These are phyloP conservation scores for Mariannaea sp. DNA, from an alignment of 2,329 filamentous ascomycete genomes.

Conservation along the genomic window DNA sequence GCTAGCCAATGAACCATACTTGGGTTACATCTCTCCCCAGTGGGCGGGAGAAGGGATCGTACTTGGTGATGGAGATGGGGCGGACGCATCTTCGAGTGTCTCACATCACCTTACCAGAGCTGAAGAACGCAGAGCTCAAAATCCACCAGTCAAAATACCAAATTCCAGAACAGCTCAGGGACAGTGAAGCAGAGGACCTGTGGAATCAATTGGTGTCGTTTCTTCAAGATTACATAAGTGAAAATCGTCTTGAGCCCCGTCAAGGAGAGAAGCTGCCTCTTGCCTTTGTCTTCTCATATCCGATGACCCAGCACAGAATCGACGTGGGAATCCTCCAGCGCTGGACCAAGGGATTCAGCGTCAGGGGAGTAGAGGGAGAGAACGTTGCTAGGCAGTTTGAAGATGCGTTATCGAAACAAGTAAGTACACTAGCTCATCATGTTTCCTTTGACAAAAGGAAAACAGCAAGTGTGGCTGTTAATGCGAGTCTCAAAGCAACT, in stretches of 20 bases:
- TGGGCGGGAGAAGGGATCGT: constrained; percentile 85
- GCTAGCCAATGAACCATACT: constrained; percentile 95
- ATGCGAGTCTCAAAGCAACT: constrained; percentile 66
- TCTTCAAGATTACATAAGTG: constrained; percentile 79
- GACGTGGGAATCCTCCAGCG: constrained; percentile 90
- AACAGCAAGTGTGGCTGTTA: constrained; percentile 6
- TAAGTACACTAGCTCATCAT: constrained; percentile 31
- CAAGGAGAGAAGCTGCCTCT: constrained; percentile 69
- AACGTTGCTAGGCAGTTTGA: constrained; percentile 92
- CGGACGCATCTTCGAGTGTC: constrained; percentile 95
- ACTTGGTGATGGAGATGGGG: constrained; percentile 91
- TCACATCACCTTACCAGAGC: constrained; percentile 83
- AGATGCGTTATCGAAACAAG: constrained; percentile 68
- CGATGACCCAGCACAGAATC: constrained; percentile 92
- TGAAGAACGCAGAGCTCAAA: constrained; percentile 87
- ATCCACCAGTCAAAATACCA: constrained; percentile 96
- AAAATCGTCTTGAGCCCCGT: constrained; percentile 75
- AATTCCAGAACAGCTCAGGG: constrained; percentile 91
- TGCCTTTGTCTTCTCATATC: constrained; percentile 96
- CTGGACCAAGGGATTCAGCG: constrained; percentile 98
- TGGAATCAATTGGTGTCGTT: constrained; percentile 97
- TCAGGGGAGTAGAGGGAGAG: constrained; percentile 84
- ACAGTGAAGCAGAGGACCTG: constrained; percentile 79
- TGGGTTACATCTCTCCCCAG: constrained; percentile 93
- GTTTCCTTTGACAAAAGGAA: too few relatives aligned